These are phyloP conservation scores for Saprolegnia parasitica DNA, from an alignment of 352 stramenopile genomes.

Conservation along the genomic window DNA sequence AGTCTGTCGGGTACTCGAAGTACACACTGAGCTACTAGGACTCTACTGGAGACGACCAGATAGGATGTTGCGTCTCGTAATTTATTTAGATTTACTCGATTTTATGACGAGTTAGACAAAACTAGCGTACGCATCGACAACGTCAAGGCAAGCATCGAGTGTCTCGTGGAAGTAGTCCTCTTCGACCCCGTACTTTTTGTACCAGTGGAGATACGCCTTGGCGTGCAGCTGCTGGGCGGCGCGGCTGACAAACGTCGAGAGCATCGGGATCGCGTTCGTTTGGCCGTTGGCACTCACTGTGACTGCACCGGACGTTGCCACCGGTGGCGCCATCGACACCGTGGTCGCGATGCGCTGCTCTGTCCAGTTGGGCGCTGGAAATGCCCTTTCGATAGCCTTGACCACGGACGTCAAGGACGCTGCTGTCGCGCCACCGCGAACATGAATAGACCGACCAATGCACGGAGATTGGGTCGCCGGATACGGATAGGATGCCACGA, in stretches of 20 bases:
- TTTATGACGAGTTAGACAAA: neutral
- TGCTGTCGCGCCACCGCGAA: constrained; percentile 4
- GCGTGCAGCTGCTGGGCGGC: constrained; percentile 17
- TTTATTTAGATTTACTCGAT: constrained; percentile 3
- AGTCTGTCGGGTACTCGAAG: constrained; percentile 17
- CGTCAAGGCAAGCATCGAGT: neutral
- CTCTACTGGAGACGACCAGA: neutral
- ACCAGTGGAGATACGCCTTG: constrained; percentile 25
- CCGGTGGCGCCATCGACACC: neutral
- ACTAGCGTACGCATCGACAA: constrained; percentile 2
- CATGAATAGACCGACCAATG: constrained; percentile 5
- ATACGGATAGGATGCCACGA: constrained; percentile 19
- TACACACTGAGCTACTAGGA: neutral
- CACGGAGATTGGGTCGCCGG: neutral
- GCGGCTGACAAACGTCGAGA: constrained; percentile 4
- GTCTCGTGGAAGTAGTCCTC: constrained; percentile 11
- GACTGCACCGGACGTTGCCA: neutral
- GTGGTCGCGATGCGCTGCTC: neutral
- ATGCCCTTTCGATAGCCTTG: neutral
- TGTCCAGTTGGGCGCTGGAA: constrained; percentile 6
- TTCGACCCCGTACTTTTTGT: constrained; percentile 20
- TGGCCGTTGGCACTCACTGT: constrained; percentile 26
- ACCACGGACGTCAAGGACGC: neutral
- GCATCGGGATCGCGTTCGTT: constrained; percentile 15
- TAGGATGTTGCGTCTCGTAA: neutral